A percentile compares a stretch with the other conserved stretches of the same genome.
phyloP scores from a whole-genome alignment of 768 basidiomycete species.

The Termitomyces sp. region DNA sequence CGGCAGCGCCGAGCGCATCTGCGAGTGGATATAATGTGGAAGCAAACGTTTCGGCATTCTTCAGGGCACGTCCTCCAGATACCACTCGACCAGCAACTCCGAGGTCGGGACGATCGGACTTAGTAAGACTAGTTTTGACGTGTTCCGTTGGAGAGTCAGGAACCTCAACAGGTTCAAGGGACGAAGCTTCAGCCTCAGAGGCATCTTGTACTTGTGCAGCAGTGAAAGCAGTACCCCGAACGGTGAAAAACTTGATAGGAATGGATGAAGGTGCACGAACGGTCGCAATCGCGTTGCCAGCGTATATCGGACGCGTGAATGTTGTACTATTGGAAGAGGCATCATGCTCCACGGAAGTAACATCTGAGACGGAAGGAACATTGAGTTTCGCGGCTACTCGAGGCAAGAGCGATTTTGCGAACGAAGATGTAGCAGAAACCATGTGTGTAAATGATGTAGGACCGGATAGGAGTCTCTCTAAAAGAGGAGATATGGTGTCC shows the following conservation, averaged over 20 bases:
- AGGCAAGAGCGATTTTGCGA: conserved; percentile 89
- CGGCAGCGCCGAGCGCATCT: conserved; percentile 88
- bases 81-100: conserved; percentile 84
- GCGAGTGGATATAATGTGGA: conserved; percentile 85
- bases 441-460: conserved; percentile 79
- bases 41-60: conserved; percentile 91
- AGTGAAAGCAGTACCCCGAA: conserved; percentile 86
- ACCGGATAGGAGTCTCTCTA: conserved; percentile 66
- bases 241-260: conserved; percentile 89
- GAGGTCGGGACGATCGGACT: conserved; percentile 89
- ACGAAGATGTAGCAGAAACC: conserved; percentile 86
- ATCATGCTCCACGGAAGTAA: conserved; percentile 78
- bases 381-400: conserved; percentile 89
- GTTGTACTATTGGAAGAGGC: conserved; percentile 65
- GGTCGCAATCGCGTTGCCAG: conserved; percentile 94
- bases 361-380: conserved; percentile 86
- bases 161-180: conserved; percentile 60
- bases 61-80: conserved; percentile 92
- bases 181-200: conserved; percentile 51
- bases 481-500: conserved; percentile 76
- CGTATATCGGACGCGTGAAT: conserved; percentile 94
- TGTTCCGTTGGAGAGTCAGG: conserved; percentile 55
- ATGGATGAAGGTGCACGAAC: conserved; percentile 76
- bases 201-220: conserved; percentile 51
- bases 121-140: conserved; percentile 69